These are phyloP conservation scores for Xylaria scruposa DNA, from an alignment of 495 filamentous ascomycete genomes.

Conservation along the genomic window DNA sequence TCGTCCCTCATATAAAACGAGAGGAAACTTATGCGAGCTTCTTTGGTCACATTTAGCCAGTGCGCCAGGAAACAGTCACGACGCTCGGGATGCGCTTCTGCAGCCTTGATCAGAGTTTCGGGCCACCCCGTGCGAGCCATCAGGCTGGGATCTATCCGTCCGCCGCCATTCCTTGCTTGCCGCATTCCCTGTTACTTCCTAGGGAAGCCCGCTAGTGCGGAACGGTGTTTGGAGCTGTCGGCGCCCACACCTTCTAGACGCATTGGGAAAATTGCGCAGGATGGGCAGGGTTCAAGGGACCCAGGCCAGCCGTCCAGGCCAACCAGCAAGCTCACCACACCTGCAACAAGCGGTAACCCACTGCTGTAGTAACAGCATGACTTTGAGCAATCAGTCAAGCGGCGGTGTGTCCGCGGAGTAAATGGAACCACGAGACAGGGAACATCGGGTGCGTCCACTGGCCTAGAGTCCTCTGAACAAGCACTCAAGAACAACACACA, in stretches of 20 bases:
- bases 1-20: constrained; percentile 17
- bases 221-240: constrained; percentile 33
- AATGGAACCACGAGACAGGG: constrained; percentile 14
- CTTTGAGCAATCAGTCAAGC: constrained; percentile 33
- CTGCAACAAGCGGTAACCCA: constrained; percentile 25
- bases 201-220: constrained; percentile 35
- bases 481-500: not conserved
- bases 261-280: constrained; percentile 29
- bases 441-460: constrained; percentile 5
- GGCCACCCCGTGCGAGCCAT: constrained; percentile 45
- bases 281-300: constrained; percentile 33
- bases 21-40: constrained; percentile 28
- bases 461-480: not conserved
- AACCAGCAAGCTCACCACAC: constrained; percentile 29
- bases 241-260: constrained; percentile 31
- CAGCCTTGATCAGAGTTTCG: constrained; percentile 45
- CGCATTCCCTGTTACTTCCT: constrained; percentile 33
- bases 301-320: constrained; percentile 29
- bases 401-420: constrained; percentile 37
- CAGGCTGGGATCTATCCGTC: constrained; percentile 46
- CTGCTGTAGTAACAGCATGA: constrained; percentile 32
- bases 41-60: constrained; percentile 37
- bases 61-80: constrained; percentile 29
- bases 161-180: constrained; percentile 45
- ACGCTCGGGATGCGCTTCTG: constrained; percentile 33